Base-by-base conservation (phyloP, 2,329 filamentous ascomycete genomes). In the Cytospora mali region DNA sequence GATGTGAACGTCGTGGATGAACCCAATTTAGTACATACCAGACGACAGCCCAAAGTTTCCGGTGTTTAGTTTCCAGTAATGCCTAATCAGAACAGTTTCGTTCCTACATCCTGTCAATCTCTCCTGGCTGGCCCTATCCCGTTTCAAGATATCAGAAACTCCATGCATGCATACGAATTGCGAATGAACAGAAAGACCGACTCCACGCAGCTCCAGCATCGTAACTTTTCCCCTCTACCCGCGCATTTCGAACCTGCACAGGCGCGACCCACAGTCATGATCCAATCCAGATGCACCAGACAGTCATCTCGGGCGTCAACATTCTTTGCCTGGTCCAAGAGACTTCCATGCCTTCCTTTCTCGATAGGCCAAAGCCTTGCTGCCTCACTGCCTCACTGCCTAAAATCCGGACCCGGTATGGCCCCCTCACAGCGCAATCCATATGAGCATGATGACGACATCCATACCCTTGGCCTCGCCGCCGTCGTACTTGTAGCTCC, bases 401-500 rank as follows among this genome's bases (percentile, higher is more conserved):
- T 35, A 14, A 16, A 39, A 23, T 46, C 42, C 42, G 14, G 42
- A 46, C 9, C 49, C 11, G 3, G 25, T 14, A 3, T 7, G 10
- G 1, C n/a, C n/a, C 56, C 28, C 71, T 74, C 79, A 89, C 69
- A 90, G 81, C 55, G 84, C 87, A 68, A 95, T 86, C 91, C 91
- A 95, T 74, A 93, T 91, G 69, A 90, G 80, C 79, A 87, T 88
- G 71, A 90, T 81, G 61, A 90, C 86, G 56, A 90, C 84, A 69
- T 90, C 87, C 76, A 90, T 80, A 42, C 87, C 87, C 79, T 88
- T 88, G 71, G 75, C 78, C 74, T 88, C 85, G 64, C 85, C 84
- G 62, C 84, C 84, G 70, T 93, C 90, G 74, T 88, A 94, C 81
- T 95, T 95, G 81, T 89, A 93, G 70, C 87, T 92, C 89, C 90